Conservation (phyloP, 2,329 filamentous ascomycete genomes). For the Cordyceps militaris region DNA sequence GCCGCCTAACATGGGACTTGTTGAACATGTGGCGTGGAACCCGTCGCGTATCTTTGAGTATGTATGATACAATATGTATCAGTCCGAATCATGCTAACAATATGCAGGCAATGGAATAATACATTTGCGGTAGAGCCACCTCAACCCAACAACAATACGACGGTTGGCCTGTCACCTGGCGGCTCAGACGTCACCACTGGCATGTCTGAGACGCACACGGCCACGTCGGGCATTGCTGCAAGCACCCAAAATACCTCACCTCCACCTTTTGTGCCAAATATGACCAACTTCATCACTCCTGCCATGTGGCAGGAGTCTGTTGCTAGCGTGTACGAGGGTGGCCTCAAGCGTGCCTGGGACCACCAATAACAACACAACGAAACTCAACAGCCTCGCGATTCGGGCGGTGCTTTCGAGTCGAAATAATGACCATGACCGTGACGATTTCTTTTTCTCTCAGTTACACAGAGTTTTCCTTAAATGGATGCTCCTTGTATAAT, state of each 20-base stretch:
- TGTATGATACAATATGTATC: constrained; percentile 18
- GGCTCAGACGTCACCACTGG: constrained; percentile 46
- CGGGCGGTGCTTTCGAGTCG: not conserved
- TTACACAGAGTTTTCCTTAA: not conserved
- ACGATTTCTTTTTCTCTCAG: not conserved
- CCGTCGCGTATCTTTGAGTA: constrained; percentile 86
- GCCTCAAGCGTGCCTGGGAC: constrained; percentile 56
- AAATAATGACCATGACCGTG: constrained; percentile 2
- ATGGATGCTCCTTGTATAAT: not conserved
- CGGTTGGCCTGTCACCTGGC: constrained; percentile 45
- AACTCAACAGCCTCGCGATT: not conserved
- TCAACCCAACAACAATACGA: constrained; percentile 38
- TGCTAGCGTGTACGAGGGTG: constrained; percentile 60
- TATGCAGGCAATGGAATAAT: constrained; percentile 79
- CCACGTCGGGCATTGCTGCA: constrained; percentile 40
- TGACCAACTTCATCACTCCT: constrained; percentile 57
- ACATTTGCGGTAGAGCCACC: constrained; percentile 64
- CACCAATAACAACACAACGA: constrained; percentile 19
- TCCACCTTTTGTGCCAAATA: constrained; percentile 35
- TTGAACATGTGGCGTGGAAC: constrained; percentile 69
- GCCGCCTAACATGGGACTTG: constrained; percentile 49
- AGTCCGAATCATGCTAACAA: not conserved
- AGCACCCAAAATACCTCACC: constrained; percentile 41
- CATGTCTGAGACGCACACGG: constrained; percentile 41
- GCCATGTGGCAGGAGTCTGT: constrained; percentile 70